Percentiles rank a stretch among this genome's conserved stretches.
These are phyloP conservation scores for Sphaerosporella brunnea DNA, from an alignment of 495 filamentous ascomycete species.

Conservation along the genomic window DNA sequence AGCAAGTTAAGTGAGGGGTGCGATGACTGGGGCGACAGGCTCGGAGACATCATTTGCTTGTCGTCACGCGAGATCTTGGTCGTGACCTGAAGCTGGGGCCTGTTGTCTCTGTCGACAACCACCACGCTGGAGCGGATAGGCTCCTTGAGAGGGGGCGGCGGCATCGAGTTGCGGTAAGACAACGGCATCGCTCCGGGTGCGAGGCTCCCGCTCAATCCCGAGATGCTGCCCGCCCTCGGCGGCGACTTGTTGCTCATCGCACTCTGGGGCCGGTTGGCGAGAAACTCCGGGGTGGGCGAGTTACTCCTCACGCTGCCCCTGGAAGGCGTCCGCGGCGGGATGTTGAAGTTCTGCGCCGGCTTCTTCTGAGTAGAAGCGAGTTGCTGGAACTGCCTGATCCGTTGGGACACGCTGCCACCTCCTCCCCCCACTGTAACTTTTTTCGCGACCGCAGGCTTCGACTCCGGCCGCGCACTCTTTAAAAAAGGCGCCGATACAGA, in stretches of 20 bases:
- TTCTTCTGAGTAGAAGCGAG: conserved; percentile 4
- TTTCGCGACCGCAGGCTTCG: conserved; percentile 7
- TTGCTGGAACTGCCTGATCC: conserved; percentile 23
- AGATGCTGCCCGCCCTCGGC: conserved; percentile 1
- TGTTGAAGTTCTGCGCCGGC: conserved; percentile 4
- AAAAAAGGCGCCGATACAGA: conserved; percentile 26
- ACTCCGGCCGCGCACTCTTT: conserved; percentile 11
- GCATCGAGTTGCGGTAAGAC: background rate
- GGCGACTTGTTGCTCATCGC: conserved; percentile 4
- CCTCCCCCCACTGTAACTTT: conserved; percentile 21
- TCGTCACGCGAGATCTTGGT: conserved; percentile 22
- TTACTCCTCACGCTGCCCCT: conserved; percentile 17
- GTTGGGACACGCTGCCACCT: conserved; percentile 23
- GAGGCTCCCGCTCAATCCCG: background rate
- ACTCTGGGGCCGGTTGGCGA: background rate
- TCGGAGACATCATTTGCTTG: conserved; percentile 5
- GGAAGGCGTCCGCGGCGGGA: conserved; percentile 6
- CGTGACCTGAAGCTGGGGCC: conserved; percentile 23
- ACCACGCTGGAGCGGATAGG: conserved; percentile 17
- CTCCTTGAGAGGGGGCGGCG: conserved; percentile 1
- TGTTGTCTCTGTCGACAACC: conserved; percentile 22
- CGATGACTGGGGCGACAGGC: background rate
- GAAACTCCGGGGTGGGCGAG: conserved; percentile 16
- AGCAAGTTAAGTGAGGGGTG: background rate
- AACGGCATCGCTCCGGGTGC: background rate